These are phyloP conservation scores for Schwanniomyces etchellsii DNA, from an alignment of 1,139 yeast species.

Conservation along the genomic window DNA sequence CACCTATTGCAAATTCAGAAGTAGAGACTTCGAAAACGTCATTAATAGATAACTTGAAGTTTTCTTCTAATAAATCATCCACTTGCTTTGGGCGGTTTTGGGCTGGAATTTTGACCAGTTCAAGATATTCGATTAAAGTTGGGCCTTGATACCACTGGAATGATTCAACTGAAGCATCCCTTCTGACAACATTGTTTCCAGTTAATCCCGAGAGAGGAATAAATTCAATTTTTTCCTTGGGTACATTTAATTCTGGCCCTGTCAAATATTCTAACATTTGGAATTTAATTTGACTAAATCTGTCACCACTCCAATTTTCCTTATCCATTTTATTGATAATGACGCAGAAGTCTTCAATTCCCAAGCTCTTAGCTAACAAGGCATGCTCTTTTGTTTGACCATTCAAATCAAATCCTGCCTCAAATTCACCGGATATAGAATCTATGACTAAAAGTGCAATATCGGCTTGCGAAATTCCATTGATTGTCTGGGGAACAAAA, in stretches of 20 bases:
- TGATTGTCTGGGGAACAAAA: slow-evolving; percentile 51
- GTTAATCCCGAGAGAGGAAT: slow-evolving; percentile 84
- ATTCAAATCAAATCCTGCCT: slow-evolving; percentile 76
- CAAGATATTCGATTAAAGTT: slow-evolving; percentile 58
- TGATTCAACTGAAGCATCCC: slow-evolving; percentile 21
- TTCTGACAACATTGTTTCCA: slow-evolving; percentile 72
- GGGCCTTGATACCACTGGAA: slow-evolving; percentile 63
- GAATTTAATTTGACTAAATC: slow-evolving; percentile 57
- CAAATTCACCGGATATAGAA: slow-evolving; percentile 78
- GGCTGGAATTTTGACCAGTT: slow-evolving; percentile 12
- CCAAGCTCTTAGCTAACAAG: slow-evolving; percentile 73
- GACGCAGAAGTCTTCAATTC: slow-evolving; percentile 69
- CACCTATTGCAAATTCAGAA: slow-evolving; percentile 49
- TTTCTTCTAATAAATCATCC: slow-evolving; percentile 21
- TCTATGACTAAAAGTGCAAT: slow-evolving; percentile 73
- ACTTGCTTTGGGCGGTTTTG: slow-evolving; percentile 2
- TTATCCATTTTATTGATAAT: slow-evolving; percentile 89
- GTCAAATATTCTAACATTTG: slow-evolving; percentile 57
- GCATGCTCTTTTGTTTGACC: slow-evolving; percentile 97
- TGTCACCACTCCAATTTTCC: slow-evolving; percentile 58
- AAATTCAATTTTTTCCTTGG: slow-evolving; percentile 45
- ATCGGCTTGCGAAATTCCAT: slow-evolving; percentile 55
- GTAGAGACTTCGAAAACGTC: slow-evolving; percentile 36
- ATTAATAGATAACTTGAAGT: slow-evolving; percentile 46
- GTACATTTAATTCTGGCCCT: slow-evolving; percentile 55